A percentile compares a stretch with the other conserved stretches of the same genome.
These are phyloP conservation scores for Kodamaea fukazawae DNA, from an alignment of 805 yeast species.

Conservation along the genomic window DNA sequence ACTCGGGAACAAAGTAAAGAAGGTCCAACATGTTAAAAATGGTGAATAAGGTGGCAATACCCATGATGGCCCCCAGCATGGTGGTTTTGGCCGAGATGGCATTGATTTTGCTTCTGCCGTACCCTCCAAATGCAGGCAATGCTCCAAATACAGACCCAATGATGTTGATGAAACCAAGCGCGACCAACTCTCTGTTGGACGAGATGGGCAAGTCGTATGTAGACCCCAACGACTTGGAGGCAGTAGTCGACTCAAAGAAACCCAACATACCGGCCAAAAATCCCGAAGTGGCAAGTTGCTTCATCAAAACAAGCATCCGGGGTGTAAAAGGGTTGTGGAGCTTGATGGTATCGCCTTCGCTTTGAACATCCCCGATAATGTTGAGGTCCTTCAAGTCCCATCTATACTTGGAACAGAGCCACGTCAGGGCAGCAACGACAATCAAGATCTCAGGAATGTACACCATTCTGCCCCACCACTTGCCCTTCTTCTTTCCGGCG, in stretches of 20 bases:
- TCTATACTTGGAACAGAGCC: constrained; percentile 45
- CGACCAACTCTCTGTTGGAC: constrained; percentile 86
- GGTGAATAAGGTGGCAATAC: constrained; percentile 66
- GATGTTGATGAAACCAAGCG: constrained; percentile 76
- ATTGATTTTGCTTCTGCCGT: constrained; percentile 88
- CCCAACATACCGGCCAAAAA: constrained; percentile 82
- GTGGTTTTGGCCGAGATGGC: constrained; percentile 82
- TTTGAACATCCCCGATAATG: constrained; percentile 65
- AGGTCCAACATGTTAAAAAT: constrained; percentile 57
- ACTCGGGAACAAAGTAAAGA: constrained; percentile 72
- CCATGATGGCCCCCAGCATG: constrained; percentile 79
- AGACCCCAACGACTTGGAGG: constrained; percentile 81
- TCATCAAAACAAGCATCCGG: constrained; percentile 48
- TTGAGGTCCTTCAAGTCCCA: constrained; percentile 58
- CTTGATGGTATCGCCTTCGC: constrained; percentile 37
- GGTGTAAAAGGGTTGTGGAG: constrained; percentile 56
- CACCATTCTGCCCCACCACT: constrained; percentile 37
- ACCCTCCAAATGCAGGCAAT: constrained; percentile 92
- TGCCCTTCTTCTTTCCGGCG: constrained; percentile 17
- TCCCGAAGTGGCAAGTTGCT: constrained; percentile 61
- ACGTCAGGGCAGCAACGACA: constrained; percentile 62
- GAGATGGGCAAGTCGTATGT: constrained; percentile 70
- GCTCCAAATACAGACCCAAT: constrained; percentile 64
- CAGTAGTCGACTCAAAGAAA: constrained; percentile 90
- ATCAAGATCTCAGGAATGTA: constrained; percentile 84